These are phyloP conservation scores for Globisporangium nodosum DNA, from an alignment of 352 stramenopile genomes.

Conservation along the genomic window DNA sequence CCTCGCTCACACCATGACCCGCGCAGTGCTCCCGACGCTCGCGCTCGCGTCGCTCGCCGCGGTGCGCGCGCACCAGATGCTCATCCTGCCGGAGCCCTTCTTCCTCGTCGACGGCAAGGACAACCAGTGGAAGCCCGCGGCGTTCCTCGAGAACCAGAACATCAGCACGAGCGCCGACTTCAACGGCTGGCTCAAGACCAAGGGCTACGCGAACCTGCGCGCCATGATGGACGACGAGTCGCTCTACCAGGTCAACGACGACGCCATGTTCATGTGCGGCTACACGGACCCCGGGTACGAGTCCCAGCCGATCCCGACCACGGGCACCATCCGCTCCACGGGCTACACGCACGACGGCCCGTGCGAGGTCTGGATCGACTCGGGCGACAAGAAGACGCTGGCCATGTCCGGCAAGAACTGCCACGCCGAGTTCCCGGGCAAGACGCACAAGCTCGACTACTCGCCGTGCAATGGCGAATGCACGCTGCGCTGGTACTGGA, in stretches of 20 bases:
- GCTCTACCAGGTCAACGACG: constrained; percentile 42
- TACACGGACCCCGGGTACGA: constrained; percentile 38
- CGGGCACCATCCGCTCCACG: constrained; percentile 23
- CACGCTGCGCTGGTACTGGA: constrained; percentile 37
- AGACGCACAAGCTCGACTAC: constrained; percentile 30
- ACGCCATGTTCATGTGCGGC: constrained; percentile 48
- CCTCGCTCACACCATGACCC: background rate
- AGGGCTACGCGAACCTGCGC: constrained; percentile 38
- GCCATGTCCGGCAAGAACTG: constrained; percentile 51
- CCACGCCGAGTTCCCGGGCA: constrained; percentile 27
- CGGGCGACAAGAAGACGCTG: constrained; percentile 31
- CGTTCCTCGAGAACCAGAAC: constrained; percentile 47
- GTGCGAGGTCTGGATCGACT: constrained; percentile 43
- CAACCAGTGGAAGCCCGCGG: constrained; percentile 20
- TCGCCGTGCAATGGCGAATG: constrained; percentile 27
- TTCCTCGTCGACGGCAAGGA: constrained; percentile 44
- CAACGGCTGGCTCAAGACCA: constrained; percentile 28
- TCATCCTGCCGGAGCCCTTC: constrained; percentile 39
- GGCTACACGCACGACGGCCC: constrained; percentile 46
- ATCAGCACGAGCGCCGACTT: constrained; percentile 41
- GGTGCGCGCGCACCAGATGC: constrained; percentile 29
- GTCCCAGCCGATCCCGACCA: constrained; percentile 27
- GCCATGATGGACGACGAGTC: constrained; percentile 51
- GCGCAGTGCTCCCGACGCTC: constrained; percentile 1
- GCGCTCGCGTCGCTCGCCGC: constrained; percentile 2